Conservation (phyloP, 441 rosid species). For the Arabidopsis hybrid region DNA sequence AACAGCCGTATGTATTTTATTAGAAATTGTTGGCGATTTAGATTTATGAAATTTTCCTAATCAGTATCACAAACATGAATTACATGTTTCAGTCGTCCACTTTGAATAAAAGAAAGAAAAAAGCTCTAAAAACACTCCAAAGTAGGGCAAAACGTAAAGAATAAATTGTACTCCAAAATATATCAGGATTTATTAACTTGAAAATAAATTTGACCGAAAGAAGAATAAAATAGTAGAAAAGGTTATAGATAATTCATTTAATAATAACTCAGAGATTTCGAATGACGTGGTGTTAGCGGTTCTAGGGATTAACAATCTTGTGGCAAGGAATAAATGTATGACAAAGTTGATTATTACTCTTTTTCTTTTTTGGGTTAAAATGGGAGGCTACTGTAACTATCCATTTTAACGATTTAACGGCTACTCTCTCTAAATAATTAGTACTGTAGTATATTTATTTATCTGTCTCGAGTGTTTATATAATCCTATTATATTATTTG, state of each 20-base stretch:
- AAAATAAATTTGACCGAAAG: slow-evolving; percentile 31
- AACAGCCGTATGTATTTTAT: background rate
- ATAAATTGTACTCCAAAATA: slow-evolving; percentile 18
- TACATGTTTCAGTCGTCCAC: background rate
- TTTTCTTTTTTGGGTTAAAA: background rate
- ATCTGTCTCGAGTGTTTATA: too few species aligned
- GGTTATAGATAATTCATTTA: slow-evolving; percentile 31
- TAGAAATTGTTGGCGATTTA: background rate
- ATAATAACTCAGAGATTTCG: slow-evolving; percentile 30
- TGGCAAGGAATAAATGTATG: slow-evolving; percentile 23
- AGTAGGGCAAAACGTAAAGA: slow-evolving; percentile 17
- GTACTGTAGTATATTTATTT: background rate
- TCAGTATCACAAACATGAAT: background rate
- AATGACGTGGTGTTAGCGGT: slow-evolving; percentile 43
- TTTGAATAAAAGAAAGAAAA: background rate
- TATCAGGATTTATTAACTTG: slow-evolving; percentile 5
- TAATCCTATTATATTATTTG: too few species aligned
- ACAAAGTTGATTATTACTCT: background rate
- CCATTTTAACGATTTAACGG: slow-evolving; percentile 4
- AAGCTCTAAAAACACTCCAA: background rate
- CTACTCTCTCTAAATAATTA: background rate
- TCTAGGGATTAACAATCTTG: slow-evolving; percentile 37
- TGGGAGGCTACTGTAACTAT: background rate
- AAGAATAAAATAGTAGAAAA: slow-evolving; percentile 24
- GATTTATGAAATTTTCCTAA: background rate